These are phyloP conservation scores for Colletotrichum chrysophilum DNA, from an alignment of 2,329 filamentous ascomycete species.

Conservation along the genomic window DNA sequence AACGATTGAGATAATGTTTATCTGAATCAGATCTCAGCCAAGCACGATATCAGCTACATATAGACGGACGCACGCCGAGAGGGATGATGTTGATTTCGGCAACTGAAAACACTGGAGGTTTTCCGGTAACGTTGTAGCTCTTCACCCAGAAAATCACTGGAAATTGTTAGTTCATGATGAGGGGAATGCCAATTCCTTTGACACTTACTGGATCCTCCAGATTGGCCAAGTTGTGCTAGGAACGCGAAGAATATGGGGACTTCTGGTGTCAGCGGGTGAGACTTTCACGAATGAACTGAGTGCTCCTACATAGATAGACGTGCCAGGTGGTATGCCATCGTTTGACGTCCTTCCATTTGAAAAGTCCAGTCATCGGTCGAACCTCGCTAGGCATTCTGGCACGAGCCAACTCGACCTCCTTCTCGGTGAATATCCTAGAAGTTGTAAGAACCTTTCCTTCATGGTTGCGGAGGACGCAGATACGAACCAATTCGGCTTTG, in stretches of 20 bases:
- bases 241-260: constrained; percentile 29
- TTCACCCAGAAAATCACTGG: constrained; percentile 34
- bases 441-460: rapidly evolving
- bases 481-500: constrained; percentile 29
- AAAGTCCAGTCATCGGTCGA: constrained; percentile 28
- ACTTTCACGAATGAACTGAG: background rate
- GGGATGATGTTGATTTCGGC: constrained; percentile 32
- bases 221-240: constrained; percentile 25
- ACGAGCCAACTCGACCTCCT: constrained; percentile 26
- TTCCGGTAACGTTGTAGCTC: constrained; percentile 27
- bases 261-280: background rate
- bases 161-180: background rate
- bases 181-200: background rate
- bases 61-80: constrained; percentile 24
- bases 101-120: constrained; percentile 25
- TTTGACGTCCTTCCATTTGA: constrained; percentile 33
- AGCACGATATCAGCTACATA: too few relatives aligned
- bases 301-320: constrained; percentile 28
- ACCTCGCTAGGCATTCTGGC: constrained; percentile 28
- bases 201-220: constrained; percentile 27
- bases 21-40: constrained; percentile 7
- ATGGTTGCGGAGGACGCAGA: too few relatives aligned
- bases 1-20: constrained; percentile 28
- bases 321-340: constrained; percentile 34
- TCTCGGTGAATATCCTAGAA: constrained; percentile 27